Evolutionary conservation across 164 flowering plant genomes (phyloP).

Genomic region (Chimonanthus salicifolius): DNA sequence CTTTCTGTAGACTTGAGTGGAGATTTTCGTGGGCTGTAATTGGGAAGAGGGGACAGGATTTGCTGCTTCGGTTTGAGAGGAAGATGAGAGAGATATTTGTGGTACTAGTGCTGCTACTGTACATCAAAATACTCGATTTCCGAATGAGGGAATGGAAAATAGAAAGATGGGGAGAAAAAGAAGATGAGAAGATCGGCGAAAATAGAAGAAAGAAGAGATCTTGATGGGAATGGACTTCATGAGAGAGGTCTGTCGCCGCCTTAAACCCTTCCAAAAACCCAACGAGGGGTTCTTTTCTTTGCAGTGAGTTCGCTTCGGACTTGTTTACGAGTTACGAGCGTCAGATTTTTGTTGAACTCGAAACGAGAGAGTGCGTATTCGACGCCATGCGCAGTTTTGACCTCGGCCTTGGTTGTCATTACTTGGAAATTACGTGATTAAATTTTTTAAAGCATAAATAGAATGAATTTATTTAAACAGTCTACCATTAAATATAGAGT

Average conservation of each 20-base stretch:
- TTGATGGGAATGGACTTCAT: neutral
- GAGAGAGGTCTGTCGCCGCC: neutral
- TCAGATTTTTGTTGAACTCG: neutral
- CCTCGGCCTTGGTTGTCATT: no score
- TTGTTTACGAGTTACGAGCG: neutral
- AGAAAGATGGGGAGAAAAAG: neutral
- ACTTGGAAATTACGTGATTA: no score
- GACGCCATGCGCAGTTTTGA: no score
- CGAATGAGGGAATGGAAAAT: neutral
- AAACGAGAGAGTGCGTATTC: neutral
- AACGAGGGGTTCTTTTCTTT: neutral
- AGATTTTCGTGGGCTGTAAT: neutral
- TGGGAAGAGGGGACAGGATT: neutral
- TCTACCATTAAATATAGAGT: no score
- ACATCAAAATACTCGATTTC: constrained; percentile 7
- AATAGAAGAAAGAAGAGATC: neutral
- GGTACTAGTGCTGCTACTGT: neutral
- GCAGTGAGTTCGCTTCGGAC: neutral
- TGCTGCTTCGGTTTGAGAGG: constrained; percentile 6
- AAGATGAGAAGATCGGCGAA: neutral
- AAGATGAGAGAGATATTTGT: neutral
- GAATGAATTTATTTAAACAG: no score
- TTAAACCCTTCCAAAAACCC: constrained; percentile 10
- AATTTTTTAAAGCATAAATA: no score
- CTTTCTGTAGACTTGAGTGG: neutral